Conservation (phyloP, 306 rosid species). For the Prunus persica region Prunus_persica_NCBIv2 NC_034013.1:16390501-16391000, state of each 20-base stretch:
- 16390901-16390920: background rate
- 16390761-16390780: background rate
- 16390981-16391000: slow-evolving; percentile 72
- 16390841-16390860: background rate
- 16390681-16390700: background rate
- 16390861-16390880: background rate
- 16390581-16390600: background rate
- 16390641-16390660: background rate
- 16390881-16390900: background rate
- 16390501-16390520: background rate
- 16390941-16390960: background rate
- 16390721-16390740: background rate
- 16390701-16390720: background rate
- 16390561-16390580: background rate
- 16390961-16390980: slow-evolving; percentile 67
- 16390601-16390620: background rate
- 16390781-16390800: background rate
- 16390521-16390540: background rate
- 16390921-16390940: background rate
- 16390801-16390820: background rate
- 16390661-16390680: background rate
- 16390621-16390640: background rate
- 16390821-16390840: background rate
- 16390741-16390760: background rate
- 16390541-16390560: background rate